phyloP scores from a whole-genome alignment of 441 rosid genomes.

The Lagerstroemia fauriei region DNA sequence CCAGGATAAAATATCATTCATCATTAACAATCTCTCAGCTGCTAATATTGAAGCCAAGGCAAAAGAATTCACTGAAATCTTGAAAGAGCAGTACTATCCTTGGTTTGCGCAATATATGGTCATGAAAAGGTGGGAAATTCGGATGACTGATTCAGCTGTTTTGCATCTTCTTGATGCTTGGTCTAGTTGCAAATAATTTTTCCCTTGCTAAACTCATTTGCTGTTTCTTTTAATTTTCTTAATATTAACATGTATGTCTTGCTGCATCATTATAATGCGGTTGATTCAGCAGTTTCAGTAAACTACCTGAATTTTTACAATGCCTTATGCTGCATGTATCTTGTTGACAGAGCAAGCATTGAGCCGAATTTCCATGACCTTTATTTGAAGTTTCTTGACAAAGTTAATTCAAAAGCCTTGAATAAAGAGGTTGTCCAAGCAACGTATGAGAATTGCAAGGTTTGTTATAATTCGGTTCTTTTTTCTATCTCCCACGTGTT shows the following conservation, averaged over 20 bases:
- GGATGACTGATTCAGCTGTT: constrained; percentile 19
- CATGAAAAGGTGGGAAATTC: constrained; percentile 76
- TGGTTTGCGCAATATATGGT: constrained; percentile 99
- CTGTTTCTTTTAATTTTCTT: not conserved
- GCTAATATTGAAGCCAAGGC: constrained; percentile 82
- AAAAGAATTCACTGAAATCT: constrained; percentile 79
- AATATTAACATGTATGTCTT: not conserved
- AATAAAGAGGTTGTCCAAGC: constrained; percentile 86
- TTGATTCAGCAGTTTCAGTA: not conserved
- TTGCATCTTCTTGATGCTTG: constrained; percentile 18
- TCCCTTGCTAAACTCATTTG: not conserved
- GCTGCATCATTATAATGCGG: not conserved
- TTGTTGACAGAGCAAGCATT: constrained; percentile 81
- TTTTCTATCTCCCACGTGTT: not conserved
- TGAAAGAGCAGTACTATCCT: constrained; percentile 78
- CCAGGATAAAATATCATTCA: constrained; percentile 91
- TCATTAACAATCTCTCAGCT: constrained; percentile 79
- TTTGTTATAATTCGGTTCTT: constrained; percentile 25
- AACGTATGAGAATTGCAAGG: constrained; percentile 99
- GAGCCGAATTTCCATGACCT: constrained; percentile 96
- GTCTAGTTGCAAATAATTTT: not conserved
- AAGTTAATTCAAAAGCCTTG: constrained; percentile 77
- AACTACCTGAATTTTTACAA: not conserved
- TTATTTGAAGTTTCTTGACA: constrained; percentile 93
- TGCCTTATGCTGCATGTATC: constrained; percentile 11